phyloP scores from a whole-genome alignment of 2,329 filamentous ascomycete species.

The Furcasterigmium sp. region DNA sequence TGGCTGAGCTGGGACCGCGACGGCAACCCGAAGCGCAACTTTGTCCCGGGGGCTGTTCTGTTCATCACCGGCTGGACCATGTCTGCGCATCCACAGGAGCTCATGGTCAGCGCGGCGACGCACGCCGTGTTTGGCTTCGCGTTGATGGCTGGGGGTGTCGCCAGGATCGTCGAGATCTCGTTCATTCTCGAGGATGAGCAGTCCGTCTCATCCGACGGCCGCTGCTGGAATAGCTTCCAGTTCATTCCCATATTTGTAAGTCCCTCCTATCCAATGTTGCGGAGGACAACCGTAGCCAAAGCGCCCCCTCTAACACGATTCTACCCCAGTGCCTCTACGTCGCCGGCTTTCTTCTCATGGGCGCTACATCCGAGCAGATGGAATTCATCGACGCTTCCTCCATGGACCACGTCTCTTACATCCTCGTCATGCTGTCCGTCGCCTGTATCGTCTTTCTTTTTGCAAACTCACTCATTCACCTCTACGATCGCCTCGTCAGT shows the following conservation, averaged over 20 bases:
- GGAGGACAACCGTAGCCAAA: constrained; percentile 1
- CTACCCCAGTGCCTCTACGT: constrained; percentile 71
- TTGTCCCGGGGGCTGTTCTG: constrained; percentile 70
- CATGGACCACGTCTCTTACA: constrained; percentile 86
- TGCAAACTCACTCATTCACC: constrained; percentile 74
- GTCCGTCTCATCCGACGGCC: constrained; percentile 57
- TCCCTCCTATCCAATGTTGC: constrained; percentile 14
- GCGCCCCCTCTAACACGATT: constrained; percentile 4
- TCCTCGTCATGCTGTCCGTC: constrained; percentile 85
- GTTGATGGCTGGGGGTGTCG: constrained; percentile 80
- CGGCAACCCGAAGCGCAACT: constrained; percentile 83
- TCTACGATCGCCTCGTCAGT: constrained; percentile 62
- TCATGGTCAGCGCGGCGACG: constrained; percentile 80
- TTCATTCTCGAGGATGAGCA: constrained; percentile 75
- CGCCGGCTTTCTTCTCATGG: constrained; percentile 94
- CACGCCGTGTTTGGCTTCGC: constrained; percentile 90
- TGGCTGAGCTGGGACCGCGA: constrained; percentile 85
- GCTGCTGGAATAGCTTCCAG: constrained; percentile 45
- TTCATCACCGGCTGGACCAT: constrained; percentile 91
- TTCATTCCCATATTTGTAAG: constrained; percentile 50
- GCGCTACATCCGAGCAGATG: constrained; percentile 96
- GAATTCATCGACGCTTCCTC: constrained; percentile 63
- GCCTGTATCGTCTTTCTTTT: constrained; percentile 91
- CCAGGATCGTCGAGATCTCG: constrained; percentile 82
- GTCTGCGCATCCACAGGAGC: constrained; percentile 80